Evolutionary conservation across 768 basidiomycete species (phyloP).

Genomic region (Candolleomyces eurysporus): DNA sequence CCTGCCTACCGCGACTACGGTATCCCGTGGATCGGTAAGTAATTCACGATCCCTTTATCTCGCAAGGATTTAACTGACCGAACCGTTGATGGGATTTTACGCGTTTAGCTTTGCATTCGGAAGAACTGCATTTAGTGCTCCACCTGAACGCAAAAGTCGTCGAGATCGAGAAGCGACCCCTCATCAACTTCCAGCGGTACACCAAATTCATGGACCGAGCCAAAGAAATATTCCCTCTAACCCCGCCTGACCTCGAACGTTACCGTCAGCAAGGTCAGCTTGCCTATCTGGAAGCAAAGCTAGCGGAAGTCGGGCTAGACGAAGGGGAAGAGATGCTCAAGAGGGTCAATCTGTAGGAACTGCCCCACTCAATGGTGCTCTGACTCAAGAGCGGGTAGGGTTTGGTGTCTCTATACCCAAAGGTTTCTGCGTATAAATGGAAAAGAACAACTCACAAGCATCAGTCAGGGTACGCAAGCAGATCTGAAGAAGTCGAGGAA

Average conservation of each 20-base stretch:
- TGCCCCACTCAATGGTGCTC: slow-evolving; percentile 14
- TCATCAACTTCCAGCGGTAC: slow-evolving; percentile 45
- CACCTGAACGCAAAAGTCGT: slow-evolving; percentile 24
- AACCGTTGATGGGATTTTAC: too few species aligned
- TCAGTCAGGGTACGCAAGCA: too few species aligned
- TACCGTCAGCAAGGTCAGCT: slow-evolving; percentile 32
- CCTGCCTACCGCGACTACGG: slow-evolving; percentile 22
- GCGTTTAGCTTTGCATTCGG: slow-evolving; percentile 34
- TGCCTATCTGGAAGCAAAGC: slow-evolving; percentile 39
- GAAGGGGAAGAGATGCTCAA: slow-evolving; percentile 24
- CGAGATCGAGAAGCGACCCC: slow-evolving; percentile 25
- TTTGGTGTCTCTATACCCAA: too few species aligned
- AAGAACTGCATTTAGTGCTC: slow-evolving; percentile 31
- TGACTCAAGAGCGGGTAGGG: too few species aligned
- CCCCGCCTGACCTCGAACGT: slow-evolving; percentile 31
- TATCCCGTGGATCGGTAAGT: slow-evolving; percentile 42
- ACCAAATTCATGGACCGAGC: slow-evolving; percentile 34
- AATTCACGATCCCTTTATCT: too few species aligned
- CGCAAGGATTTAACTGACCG: too few species aligned
- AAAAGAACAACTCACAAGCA: too few species aligned
- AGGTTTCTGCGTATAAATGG: too few species aligned
- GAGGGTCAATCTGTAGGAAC: slow-evolving; percentile 34
- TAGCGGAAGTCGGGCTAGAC: slow-evolving; percentile 26
- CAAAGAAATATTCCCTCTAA: slow-evolving; percentile 28
- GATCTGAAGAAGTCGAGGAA: too few species aligned